A percentile compares a stretch with the other conserved stretches of the same genome.
Conservation (phyloP, 495 filamentous ascomycete genomes). For the Podospora fimiseda region DNA sequence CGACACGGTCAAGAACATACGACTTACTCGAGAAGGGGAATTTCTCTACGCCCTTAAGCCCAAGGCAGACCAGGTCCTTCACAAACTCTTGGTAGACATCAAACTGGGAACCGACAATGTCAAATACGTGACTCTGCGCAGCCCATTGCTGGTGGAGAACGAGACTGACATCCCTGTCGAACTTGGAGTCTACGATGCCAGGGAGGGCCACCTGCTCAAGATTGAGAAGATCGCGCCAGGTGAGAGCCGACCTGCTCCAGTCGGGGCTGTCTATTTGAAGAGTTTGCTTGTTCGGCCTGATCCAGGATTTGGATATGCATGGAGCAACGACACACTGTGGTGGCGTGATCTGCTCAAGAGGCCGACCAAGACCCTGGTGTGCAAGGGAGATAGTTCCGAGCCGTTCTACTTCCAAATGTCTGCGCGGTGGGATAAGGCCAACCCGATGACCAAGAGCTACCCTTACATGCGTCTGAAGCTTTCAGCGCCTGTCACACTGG, state of each 20-base stretch:
- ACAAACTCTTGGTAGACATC: slow-evolving; percentile 87
- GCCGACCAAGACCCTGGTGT: slow-evolving; percentile 78
- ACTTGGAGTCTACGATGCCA: slow-evolving; percentile 82
- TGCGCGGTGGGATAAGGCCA: slow-evolving; percentile 70
- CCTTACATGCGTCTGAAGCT: slow-evolving; percentile 91
- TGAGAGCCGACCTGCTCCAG: slow-evolving; percentile 82
- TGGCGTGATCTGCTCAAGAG: slow-evolving; percentile 86
- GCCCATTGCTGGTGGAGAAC: slow-evolving; percentile 94
- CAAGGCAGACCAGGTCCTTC: slow-evolving; percentile 68
- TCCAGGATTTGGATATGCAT: slow-evolving; percentile 92
- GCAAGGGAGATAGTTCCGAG: slow-evolving; percentile 74
- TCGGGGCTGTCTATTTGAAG: slow-evolving; percentile 87
- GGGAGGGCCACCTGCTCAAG: slow-evolving; percentile 86
- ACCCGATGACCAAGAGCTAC: slow-evolving; percentile 74
- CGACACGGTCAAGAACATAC: slow-evolving; percentile 79
- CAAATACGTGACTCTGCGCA: slow-evolving; percentile 95
- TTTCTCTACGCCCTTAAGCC: slow-evolving; percentile 78
- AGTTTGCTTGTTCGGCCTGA: slow-evolving; percentile 87
- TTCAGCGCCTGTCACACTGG: slow-evolving; percentile 84
- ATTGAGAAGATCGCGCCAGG: slow-evolving; percentile 96
- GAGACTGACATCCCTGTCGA: slow-evolving; percentile 95
- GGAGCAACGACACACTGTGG: slow-evolving; percentile 81
- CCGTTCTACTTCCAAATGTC: slow-evolving; percentile 97
- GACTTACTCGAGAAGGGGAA: slow-evolving; percentile 90
- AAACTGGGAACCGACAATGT: slow-evolving; percentile 86